Evolutionary conservation across 805 yeast species (phyloP).

Genomic region (Candida takata): DNA sequence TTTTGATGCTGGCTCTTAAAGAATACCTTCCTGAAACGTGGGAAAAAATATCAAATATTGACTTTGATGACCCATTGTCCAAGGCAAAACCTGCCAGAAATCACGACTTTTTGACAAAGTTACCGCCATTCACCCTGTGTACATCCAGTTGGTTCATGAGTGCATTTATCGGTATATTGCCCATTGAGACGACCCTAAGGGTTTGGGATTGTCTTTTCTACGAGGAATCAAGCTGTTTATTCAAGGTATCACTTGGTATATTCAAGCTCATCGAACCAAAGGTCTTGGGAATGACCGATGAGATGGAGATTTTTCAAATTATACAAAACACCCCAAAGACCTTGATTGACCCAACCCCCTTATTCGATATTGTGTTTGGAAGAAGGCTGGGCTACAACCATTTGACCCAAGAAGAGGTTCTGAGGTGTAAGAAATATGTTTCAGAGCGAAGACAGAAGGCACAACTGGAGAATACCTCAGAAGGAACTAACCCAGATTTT

Average conservation of each 20-base stretch:
- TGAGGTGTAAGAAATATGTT: constrained; percentile 73
- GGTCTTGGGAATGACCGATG: constrained; percentile 38
- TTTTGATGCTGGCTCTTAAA: constrained; percentile 75
- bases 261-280: constrained; percentile 69
- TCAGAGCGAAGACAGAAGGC: constrained; percentile 43
- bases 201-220: constrained; percentile 95
- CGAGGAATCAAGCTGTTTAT: constrained; percentile 83
- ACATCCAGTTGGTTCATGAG: constrained; percentile 99
- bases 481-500: constrained; percentile 19
- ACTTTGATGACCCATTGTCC: constrained; percentile 30
- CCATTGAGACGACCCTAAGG: constrained; percentile 79
- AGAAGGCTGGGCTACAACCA: constrained; percentile 66
- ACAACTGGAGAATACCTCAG: constrained; percentile 14
- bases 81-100: constrained; percentile 17
- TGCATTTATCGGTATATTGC: constrained; percentile 83
- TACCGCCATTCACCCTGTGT: constrained; percentile 88
- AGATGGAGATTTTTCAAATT: constrained; percentile 70
- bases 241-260: constrained; percentile 74
- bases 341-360: constrained; percentile 57
- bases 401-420: constrained; percentile 75
- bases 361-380: constrained; percentile 71
- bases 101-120: constrained; percentile 52
- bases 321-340: constrained; percentile 78
- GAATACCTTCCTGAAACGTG: constrained; percentile 83
- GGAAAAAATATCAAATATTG: constrained; percentile 37